Evolutionary conservation across 768 basidiomycete genomes (phyloP), one percentile per base, ranked within the genome.

Genomic region (Suillus americanus): DNA sequence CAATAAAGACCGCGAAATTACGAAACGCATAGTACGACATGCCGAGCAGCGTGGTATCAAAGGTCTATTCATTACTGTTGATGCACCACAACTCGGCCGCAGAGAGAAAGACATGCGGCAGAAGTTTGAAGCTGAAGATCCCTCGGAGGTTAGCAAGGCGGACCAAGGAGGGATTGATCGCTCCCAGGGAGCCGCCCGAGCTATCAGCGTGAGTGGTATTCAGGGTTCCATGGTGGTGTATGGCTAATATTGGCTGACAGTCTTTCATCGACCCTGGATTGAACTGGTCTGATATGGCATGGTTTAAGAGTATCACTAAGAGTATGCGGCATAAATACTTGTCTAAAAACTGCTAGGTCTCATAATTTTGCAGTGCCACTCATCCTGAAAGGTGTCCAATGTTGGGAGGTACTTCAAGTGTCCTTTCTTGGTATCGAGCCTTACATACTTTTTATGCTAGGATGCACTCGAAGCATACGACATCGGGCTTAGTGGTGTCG

Each of bases 41-140:
- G 95, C 95, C 3, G 93, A 94, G 75, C 77, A 83, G 66, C 85
- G 94, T 46, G 95, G 95, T 3, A 84, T 97, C 71, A 95, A 92
- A 76, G 95, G 83, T 5, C 80, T 97, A 12, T 96, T 97, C 77
- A 95, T 97, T 74, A 96, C 95, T 0, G 95, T 97, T 33, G 95
- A 97, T 78, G 95, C 95, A 0, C 95, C 95, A 5, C 94, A 96
- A 67, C 86, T 97, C 14, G 95, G 95, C 43, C 85, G 94, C 13
- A 83, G 94, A 64, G 93, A 95, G 74, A 94, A 94, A 87, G 95
- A 97, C 71, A 96, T 97, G 94, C 84, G 95, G 30, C 90, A 90
- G 88, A 96, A 94, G 73, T 97, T 96, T 67, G 92, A 90, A 25
- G 92, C 89, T 16, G 89, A 88, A 43, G 38, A 59, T 28, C 57